Percentiles rank a stretch among this genome's conserved stretches.
Evolutionary conservation across 2,329 filamentous ascomycete genomes (phyloP).

Genomic region (Pseudogymnoascus verrucosus): DNA sequence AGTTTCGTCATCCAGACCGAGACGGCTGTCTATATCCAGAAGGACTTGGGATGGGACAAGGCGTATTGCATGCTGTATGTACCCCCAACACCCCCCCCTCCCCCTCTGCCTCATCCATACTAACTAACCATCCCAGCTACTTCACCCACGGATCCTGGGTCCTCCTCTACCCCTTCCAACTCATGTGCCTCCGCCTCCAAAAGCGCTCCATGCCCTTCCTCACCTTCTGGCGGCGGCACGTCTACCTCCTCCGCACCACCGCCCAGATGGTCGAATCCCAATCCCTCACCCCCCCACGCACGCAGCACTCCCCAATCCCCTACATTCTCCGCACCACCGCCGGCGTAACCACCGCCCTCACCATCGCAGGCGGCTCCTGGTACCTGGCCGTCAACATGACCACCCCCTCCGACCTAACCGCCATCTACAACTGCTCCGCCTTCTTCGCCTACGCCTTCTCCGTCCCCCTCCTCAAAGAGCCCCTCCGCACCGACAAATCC

Average conservation of each 20-base stretch:
- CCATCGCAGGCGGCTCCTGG: constrained; percentile 87
- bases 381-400: constrained; percentile 93
- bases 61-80: constrained; percentile 96
- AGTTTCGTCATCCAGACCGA: constrained; percentile 94
- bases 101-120: constrained; percentile 5
- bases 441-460: constrained; percentile 99
- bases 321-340: constrained; percentile 77
- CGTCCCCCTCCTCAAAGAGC: constrained; percentile 81
- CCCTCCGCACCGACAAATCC: constrained; percentile 74
- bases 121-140: constrained; percentile 45
- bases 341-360: constrained; percentile 76
- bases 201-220: constrained; percentile 72
- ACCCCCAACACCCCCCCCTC: background rate
- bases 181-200: constrained; percentile 71
- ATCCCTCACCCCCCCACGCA: constrained; percentile 51
- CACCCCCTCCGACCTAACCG: constrained; percentile 85
- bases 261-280: constrained; percentile 81
- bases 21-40: constrained; percentile 89
- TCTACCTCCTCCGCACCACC: constrained; percentile 54
- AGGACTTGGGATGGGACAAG: constrained; percentile 89
- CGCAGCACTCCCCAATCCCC: constrained; percentile 46
- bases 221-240: constrained; percentile 74
- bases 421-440: constrained; percentile 98
- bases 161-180: constrained; percentile 78
- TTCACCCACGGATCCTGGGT: constrained; percentile 93